Percentiles rank a stretch among this genome's conserved stretches.
Conservation (phyloP, 768 basidiomycete genomes). For the Hebeloma cylindrosporum region DNA sequence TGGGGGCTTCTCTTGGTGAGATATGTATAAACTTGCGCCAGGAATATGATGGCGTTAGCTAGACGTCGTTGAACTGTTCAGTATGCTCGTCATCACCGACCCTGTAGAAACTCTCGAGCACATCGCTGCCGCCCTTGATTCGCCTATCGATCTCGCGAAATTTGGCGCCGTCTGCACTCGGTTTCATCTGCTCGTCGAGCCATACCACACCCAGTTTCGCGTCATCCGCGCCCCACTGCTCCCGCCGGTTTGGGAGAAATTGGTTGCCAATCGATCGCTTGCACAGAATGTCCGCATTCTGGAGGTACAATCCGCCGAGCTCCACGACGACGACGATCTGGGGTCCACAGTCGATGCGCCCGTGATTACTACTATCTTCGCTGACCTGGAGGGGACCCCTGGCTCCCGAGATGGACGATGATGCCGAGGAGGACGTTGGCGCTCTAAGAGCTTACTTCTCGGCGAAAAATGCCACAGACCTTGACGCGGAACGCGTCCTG, state of each 20-base stretch:
- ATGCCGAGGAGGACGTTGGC: neutral
- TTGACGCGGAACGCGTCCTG: neutral
- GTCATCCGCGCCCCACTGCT: constrained; percentile 1
- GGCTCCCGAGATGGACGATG: neutral
- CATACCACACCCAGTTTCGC: constrained; percentile 2
- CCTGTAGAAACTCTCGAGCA: neutral
- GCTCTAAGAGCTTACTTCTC: neutral
- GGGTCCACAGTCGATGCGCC: neutral
- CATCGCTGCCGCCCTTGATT: neutral
- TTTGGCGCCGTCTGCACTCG: neutral
- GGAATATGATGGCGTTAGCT: constrained; percentile 83
- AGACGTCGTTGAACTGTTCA: constrained; percentile 3
- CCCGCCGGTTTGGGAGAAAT: neutral
- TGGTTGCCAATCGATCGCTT: neutral
- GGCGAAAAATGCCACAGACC: neutral
- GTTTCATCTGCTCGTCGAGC: neutral
- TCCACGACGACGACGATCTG: too few relatives aligned
- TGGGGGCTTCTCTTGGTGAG: constrained; percentile 3
- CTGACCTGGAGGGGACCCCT: neutral
- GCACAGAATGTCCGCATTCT: neutral
- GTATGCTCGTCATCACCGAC: neutral
- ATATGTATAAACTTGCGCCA: constrained; percentile 52
- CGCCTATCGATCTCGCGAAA: neutral
- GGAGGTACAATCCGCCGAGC: neutral
- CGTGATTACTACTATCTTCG: neutral